Conservation (phyloP, 352 stramenopile species). For the Phytopythium vexans region DNA sequence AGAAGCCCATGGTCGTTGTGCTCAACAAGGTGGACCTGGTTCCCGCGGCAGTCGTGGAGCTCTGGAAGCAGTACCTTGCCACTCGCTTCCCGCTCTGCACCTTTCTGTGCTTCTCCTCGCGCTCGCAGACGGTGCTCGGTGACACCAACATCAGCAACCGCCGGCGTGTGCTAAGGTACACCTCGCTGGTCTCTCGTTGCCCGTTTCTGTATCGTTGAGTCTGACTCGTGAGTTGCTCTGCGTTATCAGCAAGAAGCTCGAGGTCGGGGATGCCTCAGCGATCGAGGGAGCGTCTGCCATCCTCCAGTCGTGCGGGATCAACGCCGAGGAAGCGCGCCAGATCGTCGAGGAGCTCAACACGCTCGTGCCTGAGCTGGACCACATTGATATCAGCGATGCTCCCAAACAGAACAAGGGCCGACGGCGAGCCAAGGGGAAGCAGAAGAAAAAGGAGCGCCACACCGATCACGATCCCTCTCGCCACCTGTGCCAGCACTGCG, state of each 20-base stretch:
- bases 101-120: slow-evolving; percentile 78
- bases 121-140: slow-evolving; percentile 64
- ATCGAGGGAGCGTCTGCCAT: slow-evolving; percentile 67
- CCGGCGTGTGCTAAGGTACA: slow-evolving; percentile 63
- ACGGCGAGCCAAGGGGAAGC: slow-evolving; percentile 49
- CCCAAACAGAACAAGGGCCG: slow-evolving; percentile 28
- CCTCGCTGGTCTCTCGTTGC: background rate
- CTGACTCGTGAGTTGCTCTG: slow-evolving; percentile 1
- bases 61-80: slow-evolving; percentile 65
- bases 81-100: slow-evolving; percentile 62
- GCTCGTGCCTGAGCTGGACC: slow-evolving; percentile 29
- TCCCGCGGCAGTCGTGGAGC: slow-evolving; percentile 44
- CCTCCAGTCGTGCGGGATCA: slow-evolving; percentile 64
- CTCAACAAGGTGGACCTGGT: slow-evolving; percentile 88
- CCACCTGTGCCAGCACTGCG: slow-evolving; percentile 70
- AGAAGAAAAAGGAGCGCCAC: slow-evolving; percentile 32
- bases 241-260: slow-evolving; percentile 59
- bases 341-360: slow-evolving; percentile 70
- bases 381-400: slow-evolving; percentile 4
- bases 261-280: slow-evolving; percentile 65
- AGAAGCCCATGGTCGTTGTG: slow-evolving; percentile 79
- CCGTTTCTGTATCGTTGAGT: background rate
- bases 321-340: slow-evolving; percentile 37
- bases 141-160: slow-evolving; percentile 64
- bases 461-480: slow-evolving; percentile 6